Evolutionary conservation across 306 rosid genomes (phyloP).

Genomic region (Lupinus albus): DNA sequence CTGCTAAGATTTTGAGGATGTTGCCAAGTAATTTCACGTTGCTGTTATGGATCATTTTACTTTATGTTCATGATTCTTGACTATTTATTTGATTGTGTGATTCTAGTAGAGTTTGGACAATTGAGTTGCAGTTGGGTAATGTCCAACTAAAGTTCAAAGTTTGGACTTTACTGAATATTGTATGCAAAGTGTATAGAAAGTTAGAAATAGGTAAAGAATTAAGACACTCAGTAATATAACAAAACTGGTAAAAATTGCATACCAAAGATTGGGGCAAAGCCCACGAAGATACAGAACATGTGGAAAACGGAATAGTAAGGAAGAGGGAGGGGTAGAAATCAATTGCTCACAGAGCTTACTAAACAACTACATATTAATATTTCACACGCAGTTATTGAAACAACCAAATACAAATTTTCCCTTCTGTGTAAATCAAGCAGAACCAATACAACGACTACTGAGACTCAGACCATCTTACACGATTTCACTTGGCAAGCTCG

Average conservation of each 20-base stretch:
- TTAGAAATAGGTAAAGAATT: neutral
- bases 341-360: constrained; percentile 49
- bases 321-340: neutral
- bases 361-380: constrained; percentile 44
- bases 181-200: no score
- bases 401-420: constrained; percentile 41
- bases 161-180: no score
- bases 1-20: no score
- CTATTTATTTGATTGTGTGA: no score
- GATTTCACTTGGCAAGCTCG: constrained; percentile 74
- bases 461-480: constrained; percentile 28
- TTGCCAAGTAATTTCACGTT: no score
- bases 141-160: no score
- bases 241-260: constrained; percentile 45
- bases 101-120: no score
- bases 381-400: constrained; percentile 60
- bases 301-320: neutral
- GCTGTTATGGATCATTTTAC: no score
- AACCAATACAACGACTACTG: constrained; percentile 16
- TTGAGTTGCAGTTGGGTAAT: no score
- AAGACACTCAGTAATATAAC: constrained; percentile 36
- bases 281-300: constrained; percentile 52
- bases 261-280: constrained; percentile 46
- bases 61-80: no score
- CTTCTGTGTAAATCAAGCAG: constrained; percentile 25